phyloP scores from a whole-genome alignment of 1,284 basidiomycete species.

The Amylostereum areolatum region DNA sequence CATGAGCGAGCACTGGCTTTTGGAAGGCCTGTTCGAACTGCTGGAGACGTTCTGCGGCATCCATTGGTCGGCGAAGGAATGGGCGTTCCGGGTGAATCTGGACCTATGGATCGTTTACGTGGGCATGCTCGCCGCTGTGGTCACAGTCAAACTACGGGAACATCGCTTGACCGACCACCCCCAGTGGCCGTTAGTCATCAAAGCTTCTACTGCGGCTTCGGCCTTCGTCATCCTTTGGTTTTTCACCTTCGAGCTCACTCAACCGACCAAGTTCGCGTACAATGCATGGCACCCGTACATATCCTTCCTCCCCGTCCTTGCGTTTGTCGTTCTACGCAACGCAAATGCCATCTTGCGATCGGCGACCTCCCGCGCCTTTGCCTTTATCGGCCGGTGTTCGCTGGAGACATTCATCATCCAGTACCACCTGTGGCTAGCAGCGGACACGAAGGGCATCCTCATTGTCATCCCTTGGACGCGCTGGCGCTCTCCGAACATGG shows the following conservation, averaged over 20 bases:
- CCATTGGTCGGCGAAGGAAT: slow-evolving; percentile 79
- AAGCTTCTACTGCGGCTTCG: slow-evolving; percentile 42
- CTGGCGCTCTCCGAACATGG: slow-evolving; percentile 71
- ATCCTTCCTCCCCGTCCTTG: slow-evolving; percentile 74
- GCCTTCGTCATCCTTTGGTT: slow-evolving; percentile 64
- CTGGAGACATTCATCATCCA: slow-evolving; percentile 87
- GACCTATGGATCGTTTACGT: slow-evolving; percentile 86
- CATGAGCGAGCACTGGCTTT: slow-evolving; percentile 58
- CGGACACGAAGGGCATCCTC: slow-evolving; percentile 81
- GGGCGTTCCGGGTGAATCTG: slow-evolving; percentile 81
- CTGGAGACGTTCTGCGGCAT: slow-evolving; percentile 66
- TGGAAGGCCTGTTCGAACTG: slow-evolving; percentile 59
- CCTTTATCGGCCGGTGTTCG: slow-evolving; percentile 78
- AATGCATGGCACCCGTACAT: slow-evolving; percentile 82
- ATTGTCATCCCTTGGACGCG: slow-evolving; percentile 70
- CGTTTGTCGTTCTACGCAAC: slow-evolving; percentile 74
- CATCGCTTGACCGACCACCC: slow-evolving; percentile 63
- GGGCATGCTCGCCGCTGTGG: slow-evolving; percentile 77
- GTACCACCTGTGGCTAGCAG: slow-evolving; percentile 86
- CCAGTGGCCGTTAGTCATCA: slow-evolving; percentile 54
- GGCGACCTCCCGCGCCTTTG: slow-evolving; percentile 62
- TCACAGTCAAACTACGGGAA: slow-evolving; percentile 73
- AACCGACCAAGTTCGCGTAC: slow-evolving; percentile 78
- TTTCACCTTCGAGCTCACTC: slow-evolving; percentile 73
- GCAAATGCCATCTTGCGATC: slow-evolving; percentile 67